Conservation (phyloP, 345 rosid species). For the Diplotaxis tenuifolia region DNA sequence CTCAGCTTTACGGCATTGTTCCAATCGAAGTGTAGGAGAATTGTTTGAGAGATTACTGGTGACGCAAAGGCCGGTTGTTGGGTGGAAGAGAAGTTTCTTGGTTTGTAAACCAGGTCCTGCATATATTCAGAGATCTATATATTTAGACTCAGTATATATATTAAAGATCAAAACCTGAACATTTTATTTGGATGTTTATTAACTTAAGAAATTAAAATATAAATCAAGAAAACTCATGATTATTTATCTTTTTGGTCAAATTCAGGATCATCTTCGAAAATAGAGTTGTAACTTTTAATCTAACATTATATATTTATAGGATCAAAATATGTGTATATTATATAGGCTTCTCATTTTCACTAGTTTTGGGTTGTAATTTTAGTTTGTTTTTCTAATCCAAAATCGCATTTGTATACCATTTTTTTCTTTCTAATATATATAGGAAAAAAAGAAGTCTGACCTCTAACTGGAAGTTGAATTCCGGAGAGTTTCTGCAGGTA, state of each 20-base stretch:
- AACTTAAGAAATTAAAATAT: not conserved
- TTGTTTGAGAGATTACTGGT: slow-evolving; percentile 33
- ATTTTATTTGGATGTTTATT: not conserved
- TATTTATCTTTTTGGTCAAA: not conserved
- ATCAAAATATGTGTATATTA: not conserved
- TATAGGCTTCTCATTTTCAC: not conserved
- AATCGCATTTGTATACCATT: not conserved
- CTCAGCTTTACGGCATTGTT: slow-evolving; percentile 61
- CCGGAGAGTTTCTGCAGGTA: slow-evolving; percentile 52
- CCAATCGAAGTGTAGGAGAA: slow-evolving; percentile 41
- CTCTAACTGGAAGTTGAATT: slow-evolving; percentile 62
- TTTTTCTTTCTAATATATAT: not conserved
- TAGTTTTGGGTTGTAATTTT: not conserved
- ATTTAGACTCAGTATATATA: not conserved
- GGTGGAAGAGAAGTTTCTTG: slow-evolving; percentile 68
- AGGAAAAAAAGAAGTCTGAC: slow-evolving; percentile 15
- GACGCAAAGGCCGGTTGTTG: slow-evolving; percentile 67
- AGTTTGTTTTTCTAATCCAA: not conserved
- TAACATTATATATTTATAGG: not conserved
- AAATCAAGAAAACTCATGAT: not conserved
- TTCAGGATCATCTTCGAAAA: not conserved
- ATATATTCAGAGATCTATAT: not conserved
- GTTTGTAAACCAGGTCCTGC: slow-evolving; percentile 75
- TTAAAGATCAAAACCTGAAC: not conserved
- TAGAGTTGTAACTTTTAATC: not conserved